phyloP scores from a whole-genome alignment of 495 filamentous ascomycete species.

The Podospora pseudocomata region DNA sequence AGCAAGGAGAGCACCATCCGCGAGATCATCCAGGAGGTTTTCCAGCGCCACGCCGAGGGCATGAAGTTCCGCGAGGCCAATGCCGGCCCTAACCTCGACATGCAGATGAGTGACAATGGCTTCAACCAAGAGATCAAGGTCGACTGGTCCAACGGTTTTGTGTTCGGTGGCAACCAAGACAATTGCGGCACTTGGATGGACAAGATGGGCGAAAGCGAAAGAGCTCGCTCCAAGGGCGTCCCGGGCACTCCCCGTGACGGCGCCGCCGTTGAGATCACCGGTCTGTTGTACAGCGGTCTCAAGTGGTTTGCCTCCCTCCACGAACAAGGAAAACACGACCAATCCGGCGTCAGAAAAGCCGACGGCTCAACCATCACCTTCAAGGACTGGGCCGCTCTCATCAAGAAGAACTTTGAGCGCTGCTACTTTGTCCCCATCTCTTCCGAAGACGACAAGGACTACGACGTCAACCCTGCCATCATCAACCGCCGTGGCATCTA shows the following conservation, averaged over 20 bases:
- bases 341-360: slow-evolving; percentile 63
- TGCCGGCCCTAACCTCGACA: slow-evolving; percentile 79
- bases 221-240: slow-evolving; percentile 87
- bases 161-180: slow-evolving; percentile 87
- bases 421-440: slow-evolving; percentile 80
- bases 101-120: slow-evolving; percentile 88
- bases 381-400: slow-evolving; percentile 71
- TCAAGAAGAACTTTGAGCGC: slow-evolving; percentile 83
- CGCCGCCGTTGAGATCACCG: slow-evolving; percentile 90
- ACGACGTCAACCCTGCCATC: slow-evolving; percentile 74
- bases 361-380: slow-evolving; percentile 64
- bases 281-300: slow-evolving; percentile 83
- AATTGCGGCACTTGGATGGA: slow-evolving; percentile 99
- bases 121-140: slow-evolving; percentile 88
- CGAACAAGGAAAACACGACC: slow-evolving; percentile 61
- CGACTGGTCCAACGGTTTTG: slow-evolving; percentile 88
- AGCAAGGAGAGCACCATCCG: slow-evolving; percentile 73
- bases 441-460: slow-evolving; percentile 62
- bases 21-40: slow-evolving; percentile 87
- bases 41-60: slow-evolving; percentile 85
- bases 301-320: slow-evolving; percentile 70
- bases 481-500: slow-evolving; percentile 93
- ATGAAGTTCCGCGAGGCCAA: slow-evolving; percentile 93
- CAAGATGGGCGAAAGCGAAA: slow-evolving; percentile 98
- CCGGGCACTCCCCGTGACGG: slow-evolving; percentile 95